phyloP scores from a whole-genome alignment of 78 protist genomes.

The Cavenderia fasciculata region DNA sequence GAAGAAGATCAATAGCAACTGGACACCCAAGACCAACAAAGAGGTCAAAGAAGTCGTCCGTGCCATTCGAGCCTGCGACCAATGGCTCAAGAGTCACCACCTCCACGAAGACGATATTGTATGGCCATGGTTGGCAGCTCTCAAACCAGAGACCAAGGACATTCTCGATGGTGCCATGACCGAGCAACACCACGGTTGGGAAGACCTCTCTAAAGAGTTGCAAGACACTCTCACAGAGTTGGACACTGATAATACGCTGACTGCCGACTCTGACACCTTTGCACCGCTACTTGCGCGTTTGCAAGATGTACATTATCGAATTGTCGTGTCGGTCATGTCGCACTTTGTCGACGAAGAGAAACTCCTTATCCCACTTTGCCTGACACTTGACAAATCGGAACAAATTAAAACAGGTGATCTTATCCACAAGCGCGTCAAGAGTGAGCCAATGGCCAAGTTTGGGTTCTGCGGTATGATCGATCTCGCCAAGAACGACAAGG shows the following conservation, averaged over 20 bases:
- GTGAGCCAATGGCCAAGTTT: not conserved
- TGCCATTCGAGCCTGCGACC: not conserved
- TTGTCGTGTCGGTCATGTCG: too few species aligned
- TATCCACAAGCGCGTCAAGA: not conserved
- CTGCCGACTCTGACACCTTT: not conserved
- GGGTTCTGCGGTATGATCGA: constrained; percentile 5
- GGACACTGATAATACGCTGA: not conserved
- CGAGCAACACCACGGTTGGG: constrained; percentile 28
- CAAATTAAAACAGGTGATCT: constrained; percentile 23
- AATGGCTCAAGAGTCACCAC: constrained; percentile 11
- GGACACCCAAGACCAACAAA: not conserved
- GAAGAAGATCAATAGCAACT: not conserved
- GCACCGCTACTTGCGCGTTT: too few species aligned
- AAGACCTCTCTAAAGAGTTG: not conserved
- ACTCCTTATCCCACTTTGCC: constrained; percentile 3
- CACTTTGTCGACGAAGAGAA: constrained; percentile 58
- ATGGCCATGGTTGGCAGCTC: constrained; percentile 11
- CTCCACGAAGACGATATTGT: constrained; percentile 33
- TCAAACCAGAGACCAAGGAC: not conserved
- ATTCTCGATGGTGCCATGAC: not conserved
- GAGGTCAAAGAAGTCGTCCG: not conserved
- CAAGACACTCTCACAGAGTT: not conserved
- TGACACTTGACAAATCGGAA: constrained; percentile 7
- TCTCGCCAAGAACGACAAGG: constrained; percentile 4
- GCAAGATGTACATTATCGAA: too few species aligned